Conservation (phyloP, 306 rosid genomes). For the Quercus ilex region DNA sequence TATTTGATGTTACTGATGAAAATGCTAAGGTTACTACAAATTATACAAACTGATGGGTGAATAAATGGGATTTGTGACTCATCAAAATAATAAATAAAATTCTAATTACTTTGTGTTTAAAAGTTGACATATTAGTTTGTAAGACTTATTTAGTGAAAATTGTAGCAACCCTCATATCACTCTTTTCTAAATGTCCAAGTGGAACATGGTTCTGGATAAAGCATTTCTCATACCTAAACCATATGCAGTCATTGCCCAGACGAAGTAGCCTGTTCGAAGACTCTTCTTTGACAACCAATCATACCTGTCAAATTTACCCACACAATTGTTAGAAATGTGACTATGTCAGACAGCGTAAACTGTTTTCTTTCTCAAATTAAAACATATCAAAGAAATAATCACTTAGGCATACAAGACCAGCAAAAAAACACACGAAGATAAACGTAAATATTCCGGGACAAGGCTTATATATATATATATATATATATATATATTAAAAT, state of each 20-base stretch:
- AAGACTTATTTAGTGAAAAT: no score
- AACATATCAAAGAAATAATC: neutral
- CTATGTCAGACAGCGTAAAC: neutral
- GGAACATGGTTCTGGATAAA: conserved; percentile 3
- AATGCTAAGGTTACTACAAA: no score
- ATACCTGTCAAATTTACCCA: conserved; percentile 50
- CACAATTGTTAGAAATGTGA: conserved; percentile 16
- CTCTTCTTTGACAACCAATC: conserved; percentile 92
- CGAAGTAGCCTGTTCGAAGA: conserved; percentile 78
- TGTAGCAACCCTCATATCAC: no score
- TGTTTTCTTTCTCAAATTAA: conserved; percentile 6
- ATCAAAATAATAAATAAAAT: no score
- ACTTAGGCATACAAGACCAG: neutral
- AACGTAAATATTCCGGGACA: neutral
- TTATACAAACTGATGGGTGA: no score
- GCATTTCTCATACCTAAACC: conserved; percentile 74
- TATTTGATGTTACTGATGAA: no score
- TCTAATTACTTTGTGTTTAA: no score
- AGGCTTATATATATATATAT: neutral
- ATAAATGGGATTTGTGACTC: no score
- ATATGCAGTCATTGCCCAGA: conserved; percentile 97
- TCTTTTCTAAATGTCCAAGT: neutral
- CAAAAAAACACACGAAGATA: neutral
- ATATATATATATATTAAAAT: neutral
- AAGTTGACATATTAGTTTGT: no score